Evolutionary conservation across 306 rosid species (phyloP), one percentile per base, ranked within the genome.

Genomic region (Ormosia emarginata): DNA sequence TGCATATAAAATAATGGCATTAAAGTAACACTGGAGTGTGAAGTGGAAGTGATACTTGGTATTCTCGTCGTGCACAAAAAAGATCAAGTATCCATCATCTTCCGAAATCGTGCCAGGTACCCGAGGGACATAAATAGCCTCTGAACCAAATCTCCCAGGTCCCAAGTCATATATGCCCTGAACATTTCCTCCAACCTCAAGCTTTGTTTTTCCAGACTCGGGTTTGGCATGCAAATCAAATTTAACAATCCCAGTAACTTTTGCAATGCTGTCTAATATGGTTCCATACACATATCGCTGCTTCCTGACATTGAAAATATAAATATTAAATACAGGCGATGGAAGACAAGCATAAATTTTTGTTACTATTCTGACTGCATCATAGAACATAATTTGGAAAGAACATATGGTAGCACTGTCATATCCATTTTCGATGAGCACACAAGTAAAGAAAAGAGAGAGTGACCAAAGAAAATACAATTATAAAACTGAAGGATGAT

Each of bases 21-120:
- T 24, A 66, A 15, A 65, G 68, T 13, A 66, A 74, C 56, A 50
- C 3, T 34, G 46, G 24, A 49, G 8, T 13, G 18, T 50, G 52
- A 39, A 70, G 74, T 72, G 77, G 34, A 72, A 68, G 67, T 43
- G 37, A 14, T 90, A 95, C 98, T 96, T 90, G 0, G 87, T 79
- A 49, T 85, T 92, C 88, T 95, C 99, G 8, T 92, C 93, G 9
- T 95, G 97, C 12, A 89, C 96, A 74, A 91, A 95, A 79, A 87
- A 82, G 74, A 95, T 90, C 73, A 93, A 86, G 90, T 89, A 93
- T 81, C 99, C 99, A 84, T 93, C 98, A 83, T 95, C 99, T 92
- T 87, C 90, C 12, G 98, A 88, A 68, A 86, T 41, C 6, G 75
- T 81, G 43, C 94, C 97, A 8, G 95, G 93, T 41, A 86, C 77